Percentiles rank a stretch among this genome's conserved stretches.
These are phyloP conservation scores for Aspergillus phoenicis DNA, from an alignment of 2,329 filamentous ascomycete genomes.

Conservation along the genomic window DNA sequence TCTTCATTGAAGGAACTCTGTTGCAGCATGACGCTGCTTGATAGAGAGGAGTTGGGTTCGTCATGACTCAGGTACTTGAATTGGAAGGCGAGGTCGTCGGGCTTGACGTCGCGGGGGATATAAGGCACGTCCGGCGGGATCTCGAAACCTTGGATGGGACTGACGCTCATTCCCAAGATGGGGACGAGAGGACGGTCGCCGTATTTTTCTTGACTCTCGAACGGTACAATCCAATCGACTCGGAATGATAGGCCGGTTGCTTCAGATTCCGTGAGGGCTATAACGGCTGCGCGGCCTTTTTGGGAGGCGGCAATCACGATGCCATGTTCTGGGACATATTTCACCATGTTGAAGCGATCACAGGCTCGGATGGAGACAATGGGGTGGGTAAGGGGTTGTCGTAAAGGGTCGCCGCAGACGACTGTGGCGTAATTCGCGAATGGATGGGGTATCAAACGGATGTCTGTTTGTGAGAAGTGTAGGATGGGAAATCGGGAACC, in stretches of 20 bases:
- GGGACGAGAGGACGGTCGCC: conserved; percentile 47
- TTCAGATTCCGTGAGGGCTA: conserved; percentile 51
- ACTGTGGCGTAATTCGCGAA: conserved; percentile 35
- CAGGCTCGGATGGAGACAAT: conserved; percentile 29
- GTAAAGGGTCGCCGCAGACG: conserved; percentile 33
- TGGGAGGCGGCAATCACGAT: conserved; percentile 61
- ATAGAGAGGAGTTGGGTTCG: neutral
- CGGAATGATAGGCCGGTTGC: conserved; percentile 50
- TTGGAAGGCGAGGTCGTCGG: conserved; percentile 24
- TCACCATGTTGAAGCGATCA: conserved; percentile 61
- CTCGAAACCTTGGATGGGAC: conserved; percentile 58
- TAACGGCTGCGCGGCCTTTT: conserved; percentile 58
- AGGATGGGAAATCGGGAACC: conserved; percentile 43
- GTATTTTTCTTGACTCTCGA: conserved; percentile 50
- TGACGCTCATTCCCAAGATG: conserved; percentile 59
- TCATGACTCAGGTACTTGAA: conserved; percentile 20
- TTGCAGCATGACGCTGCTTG: neutral
- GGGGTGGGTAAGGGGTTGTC: conserved; percentile 31
- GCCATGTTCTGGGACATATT: conserved; percentile 61
- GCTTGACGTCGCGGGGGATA: conserved; percentile 30
- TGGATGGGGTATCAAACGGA: conserved; percentile 41
- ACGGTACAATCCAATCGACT: conserved; percentile 61
- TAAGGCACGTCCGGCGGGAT: conserved; percentile 37
- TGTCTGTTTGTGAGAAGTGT: conserved; percentile 45
- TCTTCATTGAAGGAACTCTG: neutral